Conservation (phyloP, 148 eudicot genomes). For the Silene latifolia region DNA sequence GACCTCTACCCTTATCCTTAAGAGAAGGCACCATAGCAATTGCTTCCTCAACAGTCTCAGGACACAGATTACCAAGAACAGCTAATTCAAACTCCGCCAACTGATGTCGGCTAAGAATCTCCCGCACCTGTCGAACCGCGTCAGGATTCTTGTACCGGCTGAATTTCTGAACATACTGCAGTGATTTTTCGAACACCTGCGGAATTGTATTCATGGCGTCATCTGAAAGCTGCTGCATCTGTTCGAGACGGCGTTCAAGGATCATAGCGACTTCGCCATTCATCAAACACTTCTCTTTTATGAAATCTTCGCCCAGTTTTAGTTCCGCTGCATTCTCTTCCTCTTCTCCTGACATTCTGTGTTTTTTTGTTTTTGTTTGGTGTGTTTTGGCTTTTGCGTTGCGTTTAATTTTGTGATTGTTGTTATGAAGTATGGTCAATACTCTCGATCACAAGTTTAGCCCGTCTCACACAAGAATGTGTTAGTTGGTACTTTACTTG, state of each 20-base stretch:
- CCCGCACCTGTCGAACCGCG: constrained; percentile 85
- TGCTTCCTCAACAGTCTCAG: constrained; percentile 95
- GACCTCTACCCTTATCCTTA: constrained; percentile 71
- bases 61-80: constrained; percentile 91
- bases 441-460: no score
- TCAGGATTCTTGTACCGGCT: constrained; percentile 92
- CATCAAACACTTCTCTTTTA: constrained; percentile 95
- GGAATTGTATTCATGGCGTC: constrained; percentile 79
- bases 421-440: no score
- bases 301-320: constrained; percentile 74
- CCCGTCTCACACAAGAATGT: no score
- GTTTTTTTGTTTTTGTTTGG: background rate
- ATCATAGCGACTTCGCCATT: constrained; percentile 87
- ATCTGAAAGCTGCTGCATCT: constrained; percentile 72
- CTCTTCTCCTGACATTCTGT: constrained; percentile 56
- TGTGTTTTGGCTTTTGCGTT: background rate
- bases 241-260: constrained; percentile 77
- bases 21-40: constrained; percentile 89
- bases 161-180: constrained; percentile 88
- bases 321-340: constrained; percentile 85
- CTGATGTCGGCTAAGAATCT: constrained; percentile 75
- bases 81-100: constrained; percentile 93
- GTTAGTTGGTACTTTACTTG: no score
- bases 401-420: background rate
- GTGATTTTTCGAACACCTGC: constrained; percentile 91